Evolutionary conservation across 2,329 filamentous ascomycete genomes (phyloP), one percentile per base, ranked within the genome.

Genomic region (Penicillium thymicola): DNA sequence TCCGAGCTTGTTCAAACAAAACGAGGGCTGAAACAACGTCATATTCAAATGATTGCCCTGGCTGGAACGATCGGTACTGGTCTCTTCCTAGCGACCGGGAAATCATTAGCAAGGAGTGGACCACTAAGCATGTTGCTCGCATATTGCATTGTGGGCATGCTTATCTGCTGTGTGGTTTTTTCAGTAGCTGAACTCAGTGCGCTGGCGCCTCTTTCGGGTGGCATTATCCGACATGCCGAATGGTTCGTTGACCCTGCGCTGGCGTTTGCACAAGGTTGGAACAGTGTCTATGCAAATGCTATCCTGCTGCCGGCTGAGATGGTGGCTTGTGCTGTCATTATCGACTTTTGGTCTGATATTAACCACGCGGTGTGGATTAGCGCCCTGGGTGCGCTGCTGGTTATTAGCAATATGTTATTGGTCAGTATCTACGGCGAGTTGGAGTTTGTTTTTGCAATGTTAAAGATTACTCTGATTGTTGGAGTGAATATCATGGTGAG

Each of bases 401-500:
- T 51, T 10, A 16, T 44, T 18, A 51, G 27, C 16, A 51, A 51
- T 16, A 44, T 51, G 30, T 16, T 51, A 9, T 25, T 51, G 40
- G 40, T 76, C 43, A 61, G 70, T 3, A 61, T 75, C 3, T 75
- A 75, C 52, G 74, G 73, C 5, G 82, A 85, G 70, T 75, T 85
- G 49, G 79, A 82, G 64, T 82, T 80, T 60, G 70, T 72, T n/a
- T 81, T 82, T 59, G 77, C 79, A 2, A 64, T 79, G 21, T 72
- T 84, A 60, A 83, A 86, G 68, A 81, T 88, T 58, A 68, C 82
- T 16, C 75, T 87, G 34, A 80, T 88, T 42, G 68, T 87, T 57
- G 81, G 82, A 51, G 75, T 89, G 56, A 83, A 85, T 64, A 78
- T 86, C 53, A 79, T 86, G 59, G 82, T 82, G 9, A 44, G 28